Evolutionary conservation across 768 basidiomycete species (phyloP), one percentile per base, ranked within the genome.

Genomic region (Agrocybe pediades): DNA sequence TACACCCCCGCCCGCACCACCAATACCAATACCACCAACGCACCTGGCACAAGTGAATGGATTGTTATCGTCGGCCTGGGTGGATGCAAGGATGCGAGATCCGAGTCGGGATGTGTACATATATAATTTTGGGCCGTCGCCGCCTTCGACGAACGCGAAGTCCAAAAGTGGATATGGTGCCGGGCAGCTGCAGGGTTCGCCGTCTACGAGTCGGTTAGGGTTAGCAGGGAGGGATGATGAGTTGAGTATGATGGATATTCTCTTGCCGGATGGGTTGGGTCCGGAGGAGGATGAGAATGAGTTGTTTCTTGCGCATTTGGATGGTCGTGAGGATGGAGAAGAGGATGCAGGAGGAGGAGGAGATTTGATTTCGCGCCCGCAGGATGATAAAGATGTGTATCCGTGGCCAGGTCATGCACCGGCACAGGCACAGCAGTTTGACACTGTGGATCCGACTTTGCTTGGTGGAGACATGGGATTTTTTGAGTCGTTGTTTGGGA

Each of bases 361-460:
- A 36, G 33, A 13, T 13, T n/a, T 36, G 11, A 36, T 36, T 36
- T 36, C 33, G 33, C 33, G 11, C n/a, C n/a, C n/a, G 33, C 33
- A 36, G 11, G 6, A 36, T 5, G 13, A 3, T 13, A 20, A 46
- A 17, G 20, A 43, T 7, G 17, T 17, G 2, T 29, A 15, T 17
- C 29, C 29, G 16, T 46, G 45, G 47, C 4, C 47, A 21, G 39
- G 29, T 20, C 17, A 20, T 11, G 29, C 15, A 24, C n/a, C n/a
- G 29, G 25, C 9, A 20, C 9, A 25, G 16, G 8, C 21, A 15
- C 19, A 56, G 13, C 41, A 36, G 1, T 43, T 36, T 46, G 21
- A 29, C 19, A 61, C 56, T n/a, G 25, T 61, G 16, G 46, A 61
- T 25, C 56, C 56, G 11, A 49, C 56, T n/a, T 36, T 57, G 17